Evolutionary conservation across 805 yeast species (phyloP).

Genomic region (Wickerhamiella occidentalis): DNA sequence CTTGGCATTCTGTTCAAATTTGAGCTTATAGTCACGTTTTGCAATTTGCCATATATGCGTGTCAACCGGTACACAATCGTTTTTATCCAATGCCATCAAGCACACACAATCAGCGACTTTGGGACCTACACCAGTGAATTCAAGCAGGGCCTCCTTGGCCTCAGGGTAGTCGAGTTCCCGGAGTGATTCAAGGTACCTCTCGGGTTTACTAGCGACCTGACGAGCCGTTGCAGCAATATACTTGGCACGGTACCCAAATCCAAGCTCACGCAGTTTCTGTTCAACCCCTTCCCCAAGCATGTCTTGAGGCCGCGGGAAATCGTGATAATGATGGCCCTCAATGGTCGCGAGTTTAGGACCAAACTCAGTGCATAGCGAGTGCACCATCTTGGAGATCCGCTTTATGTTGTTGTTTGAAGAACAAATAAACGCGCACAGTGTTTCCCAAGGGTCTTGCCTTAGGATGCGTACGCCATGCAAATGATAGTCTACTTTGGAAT

Average conservation of each 20-base stretch:
- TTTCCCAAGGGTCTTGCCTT: conserved; percentile 96
- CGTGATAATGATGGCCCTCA: conserved; percentile 46
- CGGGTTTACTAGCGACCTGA: conserved; percentile 33
- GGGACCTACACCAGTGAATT: conserved; percentile 85
- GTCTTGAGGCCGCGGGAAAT: conserved; percentile 60
- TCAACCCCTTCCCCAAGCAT: conserved; percentile 37
- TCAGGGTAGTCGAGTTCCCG: conserved; percentile 38
- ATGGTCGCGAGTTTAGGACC: conserved; percentile 48
- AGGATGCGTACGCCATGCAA: conserved; percentile 71
- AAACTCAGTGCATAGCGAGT: conserved; percentile 53
- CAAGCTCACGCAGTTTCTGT: conserved; percentile 32
- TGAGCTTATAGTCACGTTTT: conserved; percentile 57
- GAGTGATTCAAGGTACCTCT: conserved; percentile 31
- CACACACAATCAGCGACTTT: conserved; percentile 97
- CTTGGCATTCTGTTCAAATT: conserved; percentile 29
- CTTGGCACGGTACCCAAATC: conserved; percentile 87
- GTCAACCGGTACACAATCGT: conserved; percentile 85
- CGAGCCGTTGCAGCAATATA: conserved; percentile 70
- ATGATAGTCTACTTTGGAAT: conserved; percentile 31
- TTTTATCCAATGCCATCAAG: conserved; percentile 78
- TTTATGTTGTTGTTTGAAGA: conserved; percentile 93
- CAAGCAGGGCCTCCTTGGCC: conserved; percentile 47
- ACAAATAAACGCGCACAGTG: conserved; percentile 78
- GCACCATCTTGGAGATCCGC: conserved; percentile 87
- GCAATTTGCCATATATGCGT: conserved; percentile 92